A percentile compares a stretch with the other conserved stretches of the same genome.
Evolutionary conservation across 1,139 yeast species (phyloP).

Genomic region (Kodamaea fungicola): DNA sequence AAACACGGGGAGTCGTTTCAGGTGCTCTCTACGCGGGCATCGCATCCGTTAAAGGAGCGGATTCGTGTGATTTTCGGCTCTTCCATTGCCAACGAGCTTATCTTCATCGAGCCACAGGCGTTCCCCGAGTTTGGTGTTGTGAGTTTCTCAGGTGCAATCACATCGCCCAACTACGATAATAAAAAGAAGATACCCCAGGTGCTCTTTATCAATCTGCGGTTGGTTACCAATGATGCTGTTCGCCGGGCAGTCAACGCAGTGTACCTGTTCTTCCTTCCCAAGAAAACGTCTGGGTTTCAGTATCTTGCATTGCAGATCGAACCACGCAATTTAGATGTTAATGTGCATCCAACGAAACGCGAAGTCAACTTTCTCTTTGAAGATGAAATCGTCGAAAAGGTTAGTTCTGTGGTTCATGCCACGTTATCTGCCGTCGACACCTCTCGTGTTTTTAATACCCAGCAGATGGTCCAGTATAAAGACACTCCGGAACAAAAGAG

Average conservation of each 20-base stretch:
- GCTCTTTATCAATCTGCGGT: slow-evolving; percentile 79
- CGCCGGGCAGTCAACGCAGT: slow-evolving; percentile 64
- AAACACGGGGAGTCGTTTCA: slow-evolving; percentile 66
- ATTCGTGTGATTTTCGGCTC: slow-evolving; percentile 74
- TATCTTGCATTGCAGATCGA: slow-evolving; percentile 65
- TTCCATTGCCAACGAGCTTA: slow-evolving; percentile 60
- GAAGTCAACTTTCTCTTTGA: slow-evolving; percentile 87
- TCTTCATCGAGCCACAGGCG: slow-evolving; percentile 19
- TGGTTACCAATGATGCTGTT: slow-evolving; percentile 80
- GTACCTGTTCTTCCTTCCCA: slow-evolving; percentile 69
- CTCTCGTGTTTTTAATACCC: slow-evolving; percentile 67
- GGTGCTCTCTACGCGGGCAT: slow-evolving; percentile 52
- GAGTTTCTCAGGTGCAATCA: slow-evolving; percentile 55
- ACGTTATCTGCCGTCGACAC: slow-evolving; percentile 59
- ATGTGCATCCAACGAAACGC: slow-evolving; percentile 92
- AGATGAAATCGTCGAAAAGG: slow-evolving; percentile 72
- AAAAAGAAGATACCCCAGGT: slow-evolving; percentile 68
- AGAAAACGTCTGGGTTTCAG: slow-evolving; percentile 75
- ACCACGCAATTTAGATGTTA: slow-evolving; percentile 80
- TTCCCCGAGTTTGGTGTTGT: slow-evolving; percentile 42
- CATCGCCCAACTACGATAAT: slow-evolving; percentile 69
- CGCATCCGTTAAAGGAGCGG: slow-evolving; percentile 53
- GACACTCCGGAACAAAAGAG: slow-evolving; percentile 19
- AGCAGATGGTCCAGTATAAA: slow-evolving; percentile 37
- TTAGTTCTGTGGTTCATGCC: slow-evolving; percentile 50